Conservation (phyloP, 2,329 filamentous ascomycete genomes). For the Zymoseptoria passerinii region DNA sequence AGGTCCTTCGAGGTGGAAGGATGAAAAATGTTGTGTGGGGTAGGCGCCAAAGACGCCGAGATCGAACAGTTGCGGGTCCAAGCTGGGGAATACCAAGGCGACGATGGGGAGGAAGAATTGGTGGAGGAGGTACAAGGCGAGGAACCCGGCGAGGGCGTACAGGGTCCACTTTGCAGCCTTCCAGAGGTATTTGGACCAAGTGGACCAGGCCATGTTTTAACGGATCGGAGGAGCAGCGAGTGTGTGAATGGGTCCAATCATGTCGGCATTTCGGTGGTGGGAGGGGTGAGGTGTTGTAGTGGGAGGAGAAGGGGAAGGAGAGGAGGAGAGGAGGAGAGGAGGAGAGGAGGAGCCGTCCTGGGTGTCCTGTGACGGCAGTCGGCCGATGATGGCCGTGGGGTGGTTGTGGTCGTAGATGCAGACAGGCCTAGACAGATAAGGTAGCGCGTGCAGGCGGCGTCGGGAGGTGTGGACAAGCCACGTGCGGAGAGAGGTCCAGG, state of each 20-base stretch:
- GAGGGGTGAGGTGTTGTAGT: not conserved
- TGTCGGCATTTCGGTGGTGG: not conserved
- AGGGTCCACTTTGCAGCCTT: constrained; percentile 7
- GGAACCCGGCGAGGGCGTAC: constrained; percentile 3
- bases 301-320: not conserved
- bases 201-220: constrained; percentile 12
- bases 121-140: constrained; percentile 18
- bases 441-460: not conserved
- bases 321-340: not conserved
- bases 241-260: not conserved
- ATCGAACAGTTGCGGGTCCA: constrained; percentile 26
- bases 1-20: constrained; percentile 23
- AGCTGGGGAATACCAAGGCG: constrained; percentile 21
- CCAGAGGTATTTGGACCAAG: constrained; percentile 7
- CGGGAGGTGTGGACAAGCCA: not conserved
- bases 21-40: constrained; percentile 20
- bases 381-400: not conserved
- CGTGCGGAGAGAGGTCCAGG: not conserved
- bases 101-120: constrained; percentile 25
- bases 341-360: not conserved
- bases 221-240: not conserved
- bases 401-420: not conserved
- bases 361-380: not conserved
- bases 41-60: constrained; percentile 27
- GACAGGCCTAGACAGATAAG: not conserved